A percentile compares a stretch with the other conserved stretches of the same genome.
phyloP scores from a whole-genome alignment of 2,329 filamentous ascomycete species.

The Colletotrichum tropicale region DNA sequence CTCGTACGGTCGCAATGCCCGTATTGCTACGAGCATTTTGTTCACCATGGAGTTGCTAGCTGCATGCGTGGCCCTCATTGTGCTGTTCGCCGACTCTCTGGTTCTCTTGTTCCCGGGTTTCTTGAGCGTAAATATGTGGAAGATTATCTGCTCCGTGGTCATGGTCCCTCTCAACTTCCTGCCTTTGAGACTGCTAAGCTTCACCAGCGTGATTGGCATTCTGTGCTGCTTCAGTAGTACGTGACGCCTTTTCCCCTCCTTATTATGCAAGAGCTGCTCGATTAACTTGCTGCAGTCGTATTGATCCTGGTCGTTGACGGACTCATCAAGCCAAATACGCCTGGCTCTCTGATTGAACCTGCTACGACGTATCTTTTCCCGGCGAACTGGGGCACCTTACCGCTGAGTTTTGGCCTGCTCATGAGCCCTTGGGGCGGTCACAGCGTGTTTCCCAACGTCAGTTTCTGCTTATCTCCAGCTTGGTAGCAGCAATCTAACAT shows the following conservation, averaged over 20 bases:
- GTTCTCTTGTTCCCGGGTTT: conserved; percentile 76
- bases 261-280: not conserved
- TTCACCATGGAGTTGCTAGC: conserved; percentile 89
- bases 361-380: conserved; percentile 83
- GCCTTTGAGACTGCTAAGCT: conserved; percentile 82
- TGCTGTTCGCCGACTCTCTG: conserved; percentile 93
- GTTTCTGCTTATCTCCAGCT: conserved; percentile 5
- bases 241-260: conserved; percentile 37
- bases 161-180: conserved; percentile 84
- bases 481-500: not conserved
- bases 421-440: conserved; percentile 76
- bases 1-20: conserved; percentile 83
- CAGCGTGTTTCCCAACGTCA: conserved; percentile 78
- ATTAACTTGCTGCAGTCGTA: conserved; percentile 64
- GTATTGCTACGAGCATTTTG: conserved; percentile 80
- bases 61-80: conserved; percentile 86
- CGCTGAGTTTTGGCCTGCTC: conserved; percentile 86
- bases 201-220: conserved; percentile 89
- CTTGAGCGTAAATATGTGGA: conserved; percentile 74
- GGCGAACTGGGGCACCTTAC: conserved; percentile 83
- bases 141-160: conserved; percentile 79
- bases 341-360: conserved; percentile 84
- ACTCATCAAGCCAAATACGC: conserved; percentile 77
- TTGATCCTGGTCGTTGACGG: conserved; percentile 84
- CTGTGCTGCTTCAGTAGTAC: conserved; percentile 85